A percentile compares a stretch with the other conserved stretches of the same genome.
phyloP scores from a whole-genome alignment of 1,139 yeast genomes.

The Suhomyces maxii region DNA sequence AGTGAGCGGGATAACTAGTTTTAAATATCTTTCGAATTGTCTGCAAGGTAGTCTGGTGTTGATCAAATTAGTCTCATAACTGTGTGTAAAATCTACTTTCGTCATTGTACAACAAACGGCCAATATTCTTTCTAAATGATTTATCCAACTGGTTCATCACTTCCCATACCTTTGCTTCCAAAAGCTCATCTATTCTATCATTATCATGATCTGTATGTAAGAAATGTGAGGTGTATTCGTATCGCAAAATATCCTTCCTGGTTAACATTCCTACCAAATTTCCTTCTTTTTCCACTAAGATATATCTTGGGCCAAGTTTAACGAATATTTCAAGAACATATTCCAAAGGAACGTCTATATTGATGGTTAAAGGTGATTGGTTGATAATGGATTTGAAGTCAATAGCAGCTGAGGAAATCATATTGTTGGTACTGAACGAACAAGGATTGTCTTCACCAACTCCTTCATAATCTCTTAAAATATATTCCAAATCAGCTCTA shows the following conservation, averaged over 20 bases:
- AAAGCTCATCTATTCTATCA: slow-evolving; percentile 18
- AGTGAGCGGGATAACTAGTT: not conserved
- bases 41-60: not conserved
- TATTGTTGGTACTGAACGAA: slow-evolving; percentile 17
- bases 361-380: slow-evolving; percentile 63
- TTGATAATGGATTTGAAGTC: slow-evolving; percentile 52
- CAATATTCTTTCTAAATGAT: slow-evolving; percentile 25
- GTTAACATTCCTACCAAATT: slow-evolving; percentile 60
- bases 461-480: slow-evolving; percentile 19
- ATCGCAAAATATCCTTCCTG: slow-evolving; percentile 65
- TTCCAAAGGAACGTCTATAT: slow-evolving; percentile 56
- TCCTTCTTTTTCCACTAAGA: slow-evolving; percentile 62
- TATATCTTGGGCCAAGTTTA: slow-evolving; percentile 76
- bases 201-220: slow-evolving; percentile 16
- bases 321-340: slow-evolving; percentile 68
- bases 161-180: slow-evolving; percentile 43
- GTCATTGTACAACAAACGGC: slow-evolving; percentile 34
- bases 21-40: not conserved
- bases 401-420: slow-evolving; percentile 6
- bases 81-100: slow-evolving; percentile 19
- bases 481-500: slow-evolving; percentile 32
- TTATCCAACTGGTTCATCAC: slow-evolving; percentile 26
- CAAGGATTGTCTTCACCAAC: slow-evolving; percentile 20
- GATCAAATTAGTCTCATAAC: not conserved
- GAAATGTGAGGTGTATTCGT: slow-evolving; percentile 40